Conservation (phyloP, 345 rosid genomes). For the Hypericum androsaemum region DNA sequence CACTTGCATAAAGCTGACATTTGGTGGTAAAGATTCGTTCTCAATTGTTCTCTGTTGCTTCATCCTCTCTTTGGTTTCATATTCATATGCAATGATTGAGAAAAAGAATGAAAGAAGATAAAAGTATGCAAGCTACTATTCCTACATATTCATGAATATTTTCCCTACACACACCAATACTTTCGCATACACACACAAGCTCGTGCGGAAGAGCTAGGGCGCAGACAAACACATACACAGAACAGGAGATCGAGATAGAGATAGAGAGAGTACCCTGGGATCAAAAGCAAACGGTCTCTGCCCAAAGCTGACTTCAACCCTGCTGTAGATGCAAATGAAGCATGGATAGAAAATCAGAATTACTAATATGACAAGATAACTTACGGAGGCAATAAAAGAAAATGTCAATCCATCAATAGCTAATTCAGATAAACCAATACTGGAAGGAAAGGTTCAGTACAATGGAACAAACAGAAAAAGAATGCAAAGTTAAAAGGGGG, state of each 20-base stretch:
- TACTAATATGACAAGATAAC: background rate
- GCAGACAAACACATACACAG: too few species aligned
- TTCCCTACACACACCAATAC: too few species aligned
- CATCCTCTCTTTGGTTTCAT: conserved; percentile 67
- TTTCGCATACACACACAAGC: too few species aligned
- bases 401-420: too few species aligned
- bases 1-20: conserved; percentile 63
- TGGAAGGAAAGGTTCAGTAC: too few species aligned
- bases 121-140: background rate
- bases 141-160: too few species aligned
- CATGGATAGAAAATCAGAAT: conserved; percentile 5
- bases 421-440: too few species aligned
- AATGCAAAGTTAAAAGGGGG: too few species aligned
- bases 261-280: conserved; percentile 39
- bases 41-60: conserved; percentile 59
- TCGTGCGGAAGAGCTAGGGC: too few species aligned
- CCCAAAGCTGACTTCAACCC: conserved; percentile 92
- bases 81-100: conserved; percentile 34
- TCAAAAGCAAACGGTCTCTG: conserved; percentile 64
- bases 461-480: too few species aligned
- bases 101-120: background rate
- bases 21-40: conserved; percentile 48
- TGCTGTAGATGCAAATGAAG: conserved; percentile 27
- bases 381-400: too few species aligned
- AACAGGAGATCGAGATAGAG: background rate